A percentile compares a stretch with the other conserved stretches of the same genome.
Evolutionary conservation across 139 green algal species (phyloP).

Genomic region (Micractinium sp.): DNA sequence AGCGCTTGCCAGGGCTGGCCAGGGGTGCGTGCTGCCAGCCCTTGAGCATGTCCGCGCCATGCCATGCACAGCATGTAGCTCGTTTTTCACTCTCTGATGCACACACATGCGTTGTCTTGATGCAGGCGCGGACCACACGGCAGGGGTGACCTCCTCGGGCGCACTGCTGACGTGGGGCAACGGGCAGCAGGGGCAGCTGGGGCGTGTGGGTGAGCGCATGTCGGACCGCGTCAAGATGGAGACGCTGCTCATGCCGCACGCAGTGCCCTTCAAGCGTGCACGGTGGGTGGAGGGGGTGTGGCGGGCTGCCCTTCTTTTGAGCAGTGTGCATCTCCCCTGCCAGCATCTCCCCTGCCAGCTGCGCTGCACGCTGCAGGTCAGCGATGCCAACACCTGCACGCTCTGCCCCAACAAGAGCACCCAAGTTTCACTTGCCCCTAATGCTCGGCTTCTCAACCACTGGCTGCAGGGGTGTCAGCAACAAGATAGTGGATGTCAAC

Average conservation of each 20-base stretch:
- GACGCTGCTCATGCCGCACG: conserved; percentile 63
- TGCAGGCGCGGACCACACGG: conserved; percentile 75
- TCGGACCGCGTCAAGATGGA: conserved; percentile 33
- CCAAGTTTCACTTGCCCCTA: not conserved
- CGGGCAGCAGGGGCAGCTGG: conserved; percentile 85
- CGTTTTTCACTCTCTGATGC: no score
- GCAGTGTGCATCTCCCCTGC: not conserved
- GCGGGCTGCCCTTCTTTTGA: not conserved
- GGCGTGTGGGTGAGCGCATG: conserved; percentile 62
- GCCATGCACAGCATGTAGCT: not conserved
- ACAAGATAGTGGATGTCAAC: conserved; percentile 57
- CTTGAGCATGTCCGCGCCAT: not conserved
- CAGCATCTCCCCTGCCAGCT: not conserved
- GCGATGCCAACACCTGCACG: no score
- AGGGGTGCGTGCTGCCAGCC: not conserved
- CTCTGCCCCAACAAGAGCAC: no score
- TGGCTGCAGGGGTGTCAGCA: conserved; percentile 24
- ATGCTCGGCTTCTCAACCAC: no score
- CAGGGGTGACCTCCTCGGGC: conserved; percentile 64
- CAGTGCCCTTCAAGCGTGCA: conserved; percentile 34
- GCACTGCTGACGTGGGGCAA: conserved; percentile 84
- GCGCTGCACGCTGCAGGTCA: no score
- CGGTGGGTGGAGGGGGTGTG: not conserved
- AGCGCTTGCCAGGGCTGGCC: not conserved
- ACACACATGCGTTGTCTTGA: not conserved